Conservation (phyloP, 805 yeast genomes). For the Metschnikowia santaceciliae region DNA sequence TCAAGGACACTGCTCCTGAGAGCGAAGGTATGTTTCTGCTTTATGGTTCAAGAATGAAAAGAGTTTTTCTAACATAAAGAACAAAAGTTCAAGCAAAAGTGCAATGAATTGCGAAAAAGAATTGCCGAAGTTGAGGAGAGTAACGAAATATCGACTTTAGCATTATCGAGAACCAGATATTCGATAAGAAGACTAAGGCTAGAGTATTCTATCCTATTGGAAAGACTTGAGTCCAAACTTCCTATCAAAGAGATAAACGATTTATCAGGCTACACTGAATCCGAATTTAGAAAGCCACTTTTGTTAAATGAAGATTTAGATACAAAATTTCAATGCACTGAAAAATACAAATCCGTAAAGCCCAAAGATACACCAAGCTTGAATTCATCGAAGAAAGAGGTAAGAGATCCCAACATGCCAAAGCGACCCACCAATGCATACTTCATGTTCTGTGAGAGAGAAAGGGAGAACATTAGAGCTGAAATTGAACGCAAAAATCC, state of each 20-base stretch:
- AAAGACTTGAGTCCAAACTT: conserved; percentile 54
- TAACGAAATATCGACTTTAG: conserved; percentile 71
- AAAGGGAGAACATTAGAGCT: conserved; percentile 66
- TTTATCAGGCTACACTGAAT: conserved; percentile 30
- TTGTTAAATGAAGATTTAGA: conserved; percentile 31
- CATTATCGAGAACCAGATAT: conserved; percentile 71
- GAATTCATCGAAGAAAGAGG: background rate
- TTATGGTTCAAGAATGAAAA: background rate
- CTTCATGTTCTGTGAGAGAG: conserved; percentile 79
- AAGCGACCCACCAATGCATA: conserved; percentile 90
- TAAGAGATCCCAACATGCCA: conserved; percentile 79
- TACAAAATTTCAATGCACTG: conserved; percentile 13
- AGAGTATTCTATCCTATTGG: conserved; percentile 78
- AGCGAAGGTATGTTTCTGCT: conserved; percentile 35
- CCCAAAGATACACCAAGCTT: conserved; percentile 20
- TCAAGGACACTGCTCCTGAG: conserved; percentile 28
- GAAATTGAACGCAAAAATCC: conserved; percentile 51
- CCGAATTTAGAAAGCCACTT: conserved; percentile 39
- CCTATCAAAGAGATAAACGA: conserved; percentile 21
- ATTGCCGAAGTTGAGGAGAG: conserved; percentile 69
- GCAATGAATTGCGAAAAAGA: conserved; percentile 65
- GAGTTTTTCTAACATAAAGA: conserved; percentile 20
- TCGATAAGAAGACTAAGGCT: conserved; percentile 74
- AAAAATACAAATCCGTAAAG: conserved; percentile 1
- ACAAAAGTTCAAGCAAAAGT: conserved; percentile 54